These are phyloP conservation scores for Flaveria bidentis DNA, from an alignment of 129 eudicot species.

Conservation along the genomic window DNA sequence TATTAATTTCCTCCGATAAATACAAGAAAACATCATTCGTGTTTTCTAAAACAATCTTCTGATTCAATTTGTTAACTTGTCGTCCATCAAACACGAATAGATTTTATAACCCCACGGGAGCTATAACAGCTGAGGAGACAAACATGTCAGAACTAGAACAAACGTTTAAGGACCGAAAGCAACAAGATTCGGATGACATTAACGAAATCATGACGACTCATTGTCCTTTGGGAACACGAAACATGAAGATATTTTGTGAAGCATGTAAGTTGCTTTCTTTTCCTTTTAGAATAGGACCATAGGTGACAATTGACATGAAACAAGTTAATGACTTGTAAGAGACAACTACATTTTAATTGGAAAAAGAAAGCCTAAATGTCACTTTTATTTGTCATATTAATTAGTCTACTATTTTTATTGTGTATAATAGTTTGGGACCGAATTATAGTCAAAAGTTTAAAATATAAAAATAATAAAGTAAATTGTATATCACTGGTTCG, in stretches of 20 bases:
- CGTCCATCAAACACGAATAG: no score
- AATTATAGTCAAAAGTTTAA: not conserved
- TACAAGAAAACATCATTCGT: not conserved
- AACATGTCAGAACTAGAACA: not conserved
- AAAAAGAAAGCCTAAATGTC: not conserved
- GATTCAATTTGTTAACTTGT: not conserved
- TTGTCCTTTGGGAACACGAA: conserved; percentile 24
- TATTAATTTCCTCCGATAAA: not conserved
- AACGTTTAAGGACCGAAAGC: not conserved
- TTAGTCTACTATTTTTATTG: not conserved
- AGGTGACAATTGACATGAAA: conserved; percentile 19
- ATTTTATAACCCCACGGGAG: no score
- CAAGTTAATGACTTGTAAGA: not conserved
- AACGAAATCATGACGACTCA: conserved; percentile 23
- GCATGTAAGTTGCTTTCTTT: not conserved
- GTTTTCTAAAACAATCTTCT: not conserved
- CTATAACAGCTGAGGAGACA: not conserved
- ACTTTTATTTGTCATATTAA: not conserved
- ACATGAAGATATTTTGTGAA: conserved; percentile 20
- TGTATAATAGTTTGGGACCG: not conserved
- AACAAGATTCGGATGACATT: conserved; percentile 19
- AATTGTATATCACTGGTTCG: not conserved
- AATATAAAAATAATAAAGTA: not conserved
- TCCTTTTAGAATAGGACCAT: conserved; percentile 10
- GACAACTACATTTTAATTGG: conserved; percentile 1